Base-by-base conservation (phyloP, 495 filamentous ascomycete genomes). In the Penicillium goetzii region DNA sequence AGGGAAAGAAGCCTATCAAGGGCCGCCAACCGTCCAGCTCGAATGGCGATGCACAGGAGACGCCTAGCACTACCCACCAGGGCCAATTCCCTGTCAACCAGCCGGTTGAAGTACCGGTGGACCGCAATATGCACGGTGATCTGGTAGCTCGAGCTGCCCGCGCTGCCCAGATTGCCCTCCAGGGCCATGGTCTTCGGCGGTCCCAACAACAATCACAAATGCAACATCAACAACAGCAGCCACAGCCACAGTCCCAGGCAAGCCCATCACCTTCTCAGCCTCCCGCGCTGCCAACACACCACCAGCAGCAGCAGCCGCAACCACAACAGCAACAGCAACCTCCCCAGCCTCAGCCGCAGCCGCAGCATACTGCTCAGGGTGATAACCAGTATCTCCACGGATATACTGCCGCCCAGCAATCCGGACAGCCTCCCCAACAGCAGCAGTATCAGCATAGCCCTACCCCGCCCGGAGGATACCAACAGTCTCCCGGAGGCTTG, bases 111-210 rank as follows among this genome's bases (percentile, higher is more conserved):
- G 76, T 75, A 26, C 73, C 80, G 12, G 74, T 77, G 1, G 79
- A 82, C 56, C 71, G 72, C 38, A 81, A 81, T 58, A 78, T 78
- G 74, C 78, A 83, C 45, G 81, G 84, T 61, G 78, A 84, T 56
- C 77, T 84, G 32, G 83, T 84, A 28, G 80, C 78, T 17, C 81
- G 81, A 61, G 83, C 84, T 25, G 81, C 81, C 49, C 79, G 78
- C 66, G 83, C 84, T 25, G 82, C 83, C 6, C 79, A 85, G 62
- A 81, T 82, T 69, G 83, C 83, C 21, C 72, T 86, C 28, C 82
- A 85, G 57, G 81, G 80, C 21, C 74, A 79, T 70, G 72, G 76
- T 10, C 59, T 81, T 28, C 72, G 79, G 33, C 78, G 75, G 5
- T 82, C 78, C 8, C 78, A 82, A 59, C 78, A 81, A 58, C 78